phyloP scores from a whole-genome alignment of 106 monocot species.

The Dioscorea alata region DNA sequence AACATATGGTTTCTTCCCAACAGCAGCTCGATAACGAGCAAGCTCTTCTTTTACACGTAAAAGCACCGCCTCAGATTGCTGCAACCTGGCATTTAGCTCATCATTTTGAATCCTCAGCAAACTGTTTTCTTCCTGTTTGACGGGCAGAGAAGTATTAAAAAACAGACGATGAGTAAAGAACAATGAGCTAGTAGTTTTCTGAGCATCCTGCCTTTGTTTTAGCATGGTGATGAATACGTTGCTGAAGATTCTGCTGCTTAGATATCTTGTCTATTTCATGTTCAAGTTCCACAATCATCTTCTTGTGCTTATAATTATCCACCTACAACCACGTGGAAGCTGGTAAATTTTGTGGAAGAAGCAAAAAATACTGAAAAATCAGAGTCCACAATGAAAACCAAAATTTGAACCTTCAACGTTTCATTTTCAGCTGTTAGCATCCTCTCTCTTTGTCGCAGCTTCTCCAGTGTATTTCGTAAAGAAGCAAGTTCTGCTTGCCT shows the following conservation, averaged over 20 bases:
- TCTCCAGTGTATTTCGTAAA: slow-evolving; percentile 48
- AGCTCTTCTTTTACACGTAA: slow-evolving; percentile 59
- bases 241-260: slow-evolving; percentile 64
- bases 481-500: slow-evolving; percentile 49
- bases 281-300: slow-evolving; percentile 65
- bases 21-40: slow-evolving; percentile 35
- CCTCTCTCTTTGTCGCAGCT: slow-evolving; percentile 45
- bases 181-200: neutral
- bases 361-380: neutral
- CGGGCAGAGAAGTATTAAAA: neutral
- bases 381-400: neutral
- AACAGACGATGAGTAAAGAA: neutral
- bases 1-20: slow-evolving; percentile 31
- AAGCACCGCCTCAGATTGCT: slow-evolving; percentile 36
- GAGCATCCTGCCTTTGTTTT: slow-evolving; percentile 61
- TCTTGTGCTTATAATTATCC: slow-evolving; percentile 61
- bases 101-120: slow-evolving; percentile 47
- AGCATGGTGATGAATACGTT: slow-evolving; percentile 72
- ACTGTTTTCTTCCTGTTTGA: slow-evolving; percentile 70
- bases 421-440: slow-evolving; percentile 70
- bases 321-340: slow-evolving; percentile 26
- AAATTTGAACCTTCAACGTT: slow-evolving; percentile 50
- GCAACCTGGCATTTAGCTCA: slow-evolving; percentile 43
- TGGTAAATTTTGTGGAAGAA: neutral
- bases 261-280: slow-evolving; percentile 54